Evolutionary conservation across 108 stramenopile genomes (phyloP), one percentile per base, ranked within the genome.

Genomic region (Conticribra guillardii): DNA sequence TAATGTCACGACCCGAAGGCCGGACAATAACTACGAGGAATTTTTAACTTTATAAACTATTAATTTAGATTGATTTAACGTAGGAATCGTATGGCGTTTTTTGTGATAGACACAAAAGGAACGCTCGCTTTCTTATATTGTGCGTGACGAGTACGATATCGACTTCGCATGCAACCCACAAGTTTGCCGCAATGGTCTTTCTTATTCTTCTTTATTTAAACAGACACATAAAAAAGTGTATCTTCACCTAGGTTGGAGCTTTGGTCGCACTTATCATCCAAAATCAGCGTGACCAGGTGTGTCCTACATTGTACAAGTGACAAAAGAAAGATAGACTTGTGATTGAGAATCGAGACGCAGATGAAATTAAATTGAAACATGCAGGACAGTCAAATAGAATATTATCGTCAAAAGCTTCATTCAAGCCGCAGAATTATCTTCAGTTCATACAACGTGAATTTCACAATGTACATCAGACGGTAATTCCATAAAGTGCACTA

Each of bases 171-270:
- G 88, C 98, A 98, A 8, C 99, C 99, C 29, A 94, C 85, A 30
- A 99, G 87, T 67, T 96, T 94, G 14, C 97, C 97, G 54, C 94
- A 95, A 52, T 91, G 96, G 72, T 97, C 97, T 17, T 93, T 92
- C 79, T 98, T 99, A 86, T 97, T 94, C 71, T 99, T n/a, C n/a
- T n/a, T n/a, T n/a, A n/a, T n/a, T n/a, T n/a, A 98, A 17, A 99
- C 97, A 30, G 95, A 97, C 0, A 99, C 97, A 70, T 99, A 99
- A 51, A 98, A 97, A 50, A 99, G 86, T 7, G 98, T 98, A 80
- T 99, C 99, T 85, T 99, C 99, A 22, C 98, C 96, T 74, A 99
- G 98, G n/a, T n/a, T n/a, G n/a, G n/a, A n/a, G n/a, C n/a, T n/a
- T n/a, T n/a, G n/a, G n/a, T n/a, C n/a, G n/a, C n/a, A 98, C 99